Conservation (phyloP, 2,329 filamentous ascomycete species). For the Colletotrichum sublineola region DNA sequence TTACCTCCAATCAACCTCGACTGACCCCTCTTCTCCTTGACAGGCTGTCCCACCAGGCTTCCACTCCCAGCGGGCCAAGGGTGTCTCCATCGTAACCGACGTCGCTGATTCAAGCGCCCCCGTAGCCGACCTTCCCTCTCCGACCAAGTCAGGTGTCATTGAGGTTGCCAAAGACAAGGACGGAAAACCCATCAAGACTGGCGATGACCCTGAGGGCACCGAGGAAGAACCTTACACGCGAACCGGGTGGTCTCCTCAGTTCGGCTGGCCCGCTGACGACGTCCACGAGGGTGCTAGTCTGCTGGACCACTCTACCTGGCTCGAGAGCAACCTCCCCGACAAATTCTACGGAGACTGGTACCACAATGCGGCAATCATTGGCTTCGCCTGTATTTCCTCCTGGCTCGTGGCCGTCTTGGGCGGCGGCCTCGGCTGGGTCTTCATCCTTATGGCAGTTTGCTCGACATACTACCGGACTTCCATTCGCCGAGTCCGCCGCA, state of each 20-base stretch:
- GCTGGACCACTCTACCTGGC: constrained; percentile 87
- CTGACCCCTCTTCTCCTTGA: constrained; percentile 35
- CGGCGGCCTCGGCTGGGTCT: constrained; percentile 92
- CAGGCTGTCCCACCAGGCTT: constrained; percentile 76
- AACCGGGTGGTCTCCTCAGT: constrained; percentile 90
- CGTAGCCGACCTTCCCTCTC: constrained; percentile 82
- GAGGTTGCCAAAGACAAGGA: constrained; percentile 64
- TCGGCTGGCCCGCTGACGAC: constrained; percentile 77
- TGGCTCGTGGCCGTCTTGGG: constrained; percentile 93
- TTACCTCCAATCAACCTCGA: constrained; percentile 7
- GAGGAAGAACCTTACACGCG: constrained; percentile 60
- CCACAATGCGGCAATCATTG: constrained; percentile 93
- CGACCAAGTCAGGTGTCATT: constrained; percentile 78
- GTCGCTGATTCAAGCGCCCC: constrained; percentile 74
- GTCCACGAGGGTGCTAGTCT: constrained; percentile 74
- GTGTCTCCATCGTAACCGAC: constrained; percentile 82
- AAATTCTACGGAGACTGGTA: constrained; percentile 99
- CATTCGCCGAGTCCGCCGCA: constrained; percentile 90
- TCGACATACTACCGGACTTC: constrained; percentile 98
- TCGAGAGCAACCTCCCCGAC: constrained; percentile 88
- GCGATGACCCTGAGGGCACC: constrained; percentile 66
- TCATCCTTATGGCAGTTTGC: constrained; percentile 92
- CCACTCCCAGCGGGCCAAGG: constrained; percentile 72
- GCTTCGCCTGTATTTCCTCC: constrained; percentile 90
- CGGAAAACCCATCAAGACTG: constrained; percentile 63